Percentiles rank a stretch among this genome's conserved stretches.
phyloP scores from a whole-genome alignment of 1,139 yeast genomes.

The Sugiyamaella grinbergsii region DNA sequence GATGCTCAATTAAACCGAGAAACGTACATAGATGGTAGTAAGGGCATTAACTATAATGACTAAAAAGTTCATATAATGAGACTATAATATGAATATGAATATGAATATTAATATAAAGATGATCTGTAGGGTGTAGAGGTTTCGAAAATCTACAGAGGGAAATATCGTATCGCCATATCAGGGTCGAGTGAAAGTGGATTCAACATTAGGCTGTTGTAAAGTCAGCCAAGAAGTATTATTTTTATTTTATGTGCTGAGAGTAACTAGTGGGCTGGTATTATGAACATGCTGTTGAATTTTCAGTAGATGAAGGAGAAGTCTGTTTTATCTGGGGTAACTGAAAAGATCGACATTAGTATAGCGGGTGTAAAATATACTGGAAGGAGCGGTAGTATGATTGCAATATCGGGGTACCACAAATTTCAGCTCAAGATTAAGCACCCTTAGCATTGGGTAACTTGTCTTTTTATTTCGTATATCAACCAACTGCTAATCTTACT shows the following conservation, averaged over 20 bases:
- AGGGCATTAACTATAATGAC: slow-evolving; percentile 39
- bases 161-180: no score
- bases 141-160: no score
- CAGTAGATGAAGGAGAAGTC: neutral
- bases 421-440: neutral
- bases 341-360: neutral
- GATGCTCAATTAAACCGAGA: slow-evolving; percentile 31
- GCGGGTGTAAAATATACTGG: neutral
- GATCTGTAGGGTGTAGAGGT: no score
- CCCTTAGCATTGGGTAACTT: neutral
- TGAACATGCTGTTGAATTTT: neutral
- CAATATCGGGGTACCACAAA: neutral
- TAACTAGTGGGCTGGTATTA: neutral
- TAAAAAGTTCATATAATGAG: no score
- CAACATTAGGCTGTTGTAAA: no score
- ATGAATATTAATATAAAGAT: no score
- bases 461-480: neutral
- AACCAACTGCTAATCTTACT: no score
- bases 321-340: neutral
- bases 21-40: slow-evolving; percentile 34
- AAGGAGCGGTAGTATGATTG: neutral
- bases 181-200: no score
- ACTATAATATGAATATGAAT: no score
- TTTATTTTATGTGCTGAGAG: no score
- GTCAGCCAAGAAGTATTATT: no score